phyloP scores from a whole-genome alignment of 768 basidiomycete species.

The Lentinula lateritia region DNA sequence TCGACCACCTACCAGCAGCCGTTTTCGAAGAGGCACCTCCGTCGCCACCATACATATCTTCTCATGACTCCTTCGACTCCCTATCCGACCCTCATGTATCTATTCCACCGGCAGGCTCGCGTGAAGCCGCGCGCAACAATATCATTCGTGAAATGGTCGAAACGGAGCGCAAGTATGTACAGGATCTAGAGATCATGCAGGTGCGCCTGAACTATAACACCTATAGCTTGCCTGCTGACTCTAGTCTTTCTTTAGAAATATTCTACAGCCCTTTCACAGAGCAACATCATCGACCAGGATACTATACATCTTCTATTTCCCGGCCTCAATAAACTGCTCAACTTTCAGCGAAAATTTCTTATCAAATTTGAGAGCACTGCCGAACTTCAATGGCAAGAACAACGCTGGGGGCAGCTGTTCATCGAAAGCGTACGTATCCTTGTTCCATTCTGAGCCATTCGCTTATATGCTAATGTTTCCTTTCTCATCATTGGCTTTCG shows the following conservation, averaged over 20 bases:
- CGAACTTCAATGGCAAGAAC: conserved; percentile 76
- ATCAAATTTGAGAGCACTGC: conserved; percentile 85
- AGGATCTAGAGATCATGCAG: conserved; percentile 95
- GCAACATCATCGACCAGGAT: conserved; percentile 86
- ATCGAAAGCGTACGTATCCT: conserved; percentile 62
- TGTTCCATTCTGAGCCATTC: conserved; percentile 22
- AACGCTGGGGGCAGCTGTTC: conserved; percentile 86
- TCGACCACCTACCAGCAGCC: conserved; percentile 66
- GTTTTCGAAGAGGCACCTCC: conserved; percentile 61
- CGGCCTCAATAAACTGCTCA: conserved; percentile 88
- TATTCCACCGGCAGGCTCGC: conserved; percentile 44
- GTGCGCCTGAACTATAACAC: conserved; percentile 36
- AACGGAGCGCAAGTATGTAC: conserved; percentile 94
- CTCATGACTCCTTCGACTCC: conserved; percentile 59
- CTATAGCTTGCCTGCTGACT: conserved; percentile 4
- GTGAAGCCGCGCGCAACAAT: conserved; percentile 66
- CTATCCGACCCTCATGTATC: conserved; percentile 36
- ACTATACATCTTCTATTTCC: conserved; percentile 95
- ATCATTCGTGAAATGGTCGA: conserved; percentile 87
- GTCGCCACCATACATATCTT: conserved; percentile 48
- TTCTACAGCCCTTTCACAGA: conserved; percentile 74
- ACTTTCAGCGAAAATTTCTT: conserved; percentile 93
- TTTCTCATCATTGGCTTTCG: conserved; percentile 19
- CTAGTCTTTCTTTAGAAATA: conserved; percentile 62
- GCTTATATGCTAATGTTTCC: conserved; percentile 25